Evolutionary conservation across 768 basidiomycete species (phyloP), one percentile per base, ranked within the genome.

Genomic region (Tephrocybe sp.): DNA sequence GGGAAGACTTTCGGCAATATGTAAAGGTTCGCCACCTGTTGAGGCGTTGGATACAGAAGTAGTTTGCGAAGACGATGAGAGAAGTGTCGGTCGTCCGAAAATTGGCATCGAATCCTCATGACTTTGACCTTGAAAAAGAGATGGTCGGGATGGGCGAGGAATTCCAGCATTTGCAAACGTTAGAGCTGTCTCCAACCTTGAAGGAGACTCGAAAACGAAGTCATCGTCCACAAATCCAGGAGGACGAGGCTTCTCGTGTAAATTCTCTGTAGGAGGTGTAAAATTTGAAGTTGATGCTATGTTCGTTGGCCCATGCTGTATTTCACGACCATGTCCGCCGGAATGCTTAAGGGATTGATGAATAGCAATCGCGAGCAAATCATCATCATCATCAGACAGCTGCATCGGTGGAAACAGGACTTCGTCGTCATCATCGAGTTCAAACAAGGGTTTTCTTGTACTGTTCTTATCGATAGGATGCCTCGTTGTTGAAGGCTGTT

Each of bases 101-200:
- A 61, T 30, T n/a, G 61, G 57, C 5, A 55, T 41, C 15, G 49
- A 21, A 6, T 29, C 36, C 46, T 38, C 41, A 9, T 40, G 34
- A 22, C 40, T 36, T 27, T 47, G 49, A 13, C 30, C 11, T 37
- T 24, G 29, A 23, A 45, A 39, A 39, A 47, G 50, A 7, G 55
- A 54, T 1, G 55, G 37, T 9, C 62, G 50, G 4, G 54, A 54
- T 1, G 55, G 37, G 7, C 62, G 64, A 21, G 65, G 63, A 12
- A 73, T 71, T 4, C 74, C 74, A 7, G 84, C 75, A 45, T 83
- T 83, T 15, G 80, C 88, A 36, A 89, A 80, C 9, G 85, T 76
- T 23, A 89, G 64, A 1, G 77, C 82, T 1, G 84, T 85, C 57
- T 83, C 83, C n/a, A 88, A 66, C 16, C 83, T 74, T 18, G 74